A percentile compares a stretch with the other conserved stretches of the same genome.
Evolutionary conservation across 306 rosid species (phyloP).

Genomic region (Prunus armeniaca): DNA sequence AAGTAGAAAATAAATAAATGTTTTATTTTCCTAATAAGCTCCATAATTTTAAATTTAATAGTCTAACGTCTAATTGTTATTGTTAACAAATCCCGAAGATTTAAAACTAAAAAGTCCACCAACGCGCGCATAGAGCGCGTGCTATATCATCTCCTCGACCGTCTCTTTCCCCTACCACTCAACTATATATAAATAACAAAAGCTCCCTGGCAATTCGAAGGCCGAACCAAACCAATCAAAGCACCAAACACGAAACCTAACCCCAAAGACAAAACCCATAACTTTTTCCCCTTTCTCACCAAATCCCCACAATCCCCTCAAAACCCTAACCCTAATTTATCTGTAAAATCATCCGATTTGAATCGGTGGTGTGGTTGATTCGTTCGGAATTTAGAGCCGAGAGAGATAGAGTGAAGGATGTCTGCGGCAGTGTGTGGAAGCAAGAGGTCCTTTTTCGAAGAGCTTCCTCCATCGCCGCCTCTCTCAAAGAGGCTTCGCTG

Average conservation of each 20-base stretch:
- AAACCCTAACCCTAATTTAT: slow-evolving; percentile 18
- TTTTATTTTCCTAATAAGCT: neutral
- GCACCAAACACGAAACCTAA: slow-evolving; percentile 21
- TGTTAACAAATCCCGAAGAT: neutral
- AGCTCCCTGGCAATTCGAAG: neutral
- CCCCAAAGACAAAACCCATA: slow-evolving; percentile 28
- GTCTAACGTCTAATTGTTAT: neutral
- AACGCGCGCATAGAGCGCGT: slow-evolving; percentile 9
- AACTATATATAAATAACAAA: neutral
- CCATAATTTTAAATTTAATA: neutral
- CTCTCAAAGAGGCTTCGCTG: slow-evolving; percentile 85
- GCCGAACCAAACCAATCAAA: neutral
- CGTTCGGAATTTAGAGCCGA: neutral
- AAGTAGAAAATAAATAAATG: neutral
- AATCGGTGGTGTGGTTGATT: slow-evolving; percentile 3
- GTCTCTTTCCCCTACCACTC: neutral
- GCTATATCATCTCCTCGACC: neutral
- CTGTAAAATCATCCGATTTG: slow-evolving; percentile 4
- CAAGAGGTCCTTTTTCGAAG: slow-evolving; percentile 97
- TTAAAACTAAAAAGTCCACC: neutral
- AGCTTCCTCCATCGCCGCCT: slow-evolving; percentile 89
- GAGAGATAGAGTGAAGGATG: slow-evolving; percentile 50
- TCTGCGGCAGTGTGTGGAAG: slow-evolving; percentile 99
- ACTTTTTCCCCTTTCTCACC: neutral
- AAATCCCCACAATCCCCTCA: neutral